These are phyloP conservation scores for Henckelia pumila DNA, from an alignment of 257 asterid species.

Conservation along the genomic window DNA sequence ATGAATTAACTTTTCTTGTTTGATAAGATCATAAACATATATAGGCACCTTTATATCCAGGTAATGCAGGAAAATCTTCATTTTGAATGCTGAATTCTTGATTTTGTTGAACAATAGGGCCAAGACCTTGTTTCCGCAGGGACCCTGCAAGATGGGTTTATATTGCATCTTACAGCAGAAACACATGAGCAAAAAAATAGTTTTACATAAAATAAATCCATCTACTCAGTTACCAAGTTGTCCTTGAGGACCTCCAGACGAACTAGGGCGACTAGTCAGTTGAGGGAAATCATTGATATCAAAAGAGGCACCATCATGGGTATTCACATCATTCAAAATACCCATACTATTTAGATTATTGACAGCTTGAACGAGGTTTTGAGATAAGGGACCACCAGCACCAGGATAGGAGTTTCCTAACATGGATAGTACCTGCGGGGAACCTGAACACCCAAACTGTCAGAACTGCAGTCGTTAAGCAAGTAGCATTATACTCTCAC, in stretches of 20 bases:
- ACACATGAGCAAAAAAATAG: slow-evolving; percentile 15
- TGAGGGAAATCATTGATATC: slow-evolving; percentile 98
- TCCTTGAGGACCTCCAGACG: slow-evolving; percentile 98
- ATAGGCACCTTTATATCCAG: slow-evolving; percentile 83
- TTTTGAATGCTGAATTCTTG: slow-evolving; percentile 99
- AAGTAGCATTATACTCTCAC: slow-evolving; percentile 14
- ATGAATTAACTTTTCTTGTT: not conserved
- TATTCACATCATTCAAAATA: slow-evolving; percentile 76
- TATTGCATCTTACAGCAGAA: slow-evolving; percentile 26
- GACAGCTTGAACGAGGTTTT: slow-evolving; percentile 77
- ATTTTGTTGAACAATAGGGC: slow-evolving; percentile 91
- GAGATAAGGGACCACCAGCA: slow-evolving; percentile 85
- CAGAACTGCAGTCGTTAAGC: slow-evolving; percentile 26
- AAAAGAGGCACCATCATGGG: slow-evolving; percentile 86
- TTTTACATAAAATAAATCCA: slow-evolving; percentile 17
- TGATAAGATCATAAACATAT: not conserved
- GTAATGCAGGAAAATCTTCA: slow-evolving; percentile 98
- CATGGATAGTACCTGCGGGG: slow-evolving; percentile 96
- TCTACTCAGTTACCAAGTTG: slow-evolving; percentile 61
- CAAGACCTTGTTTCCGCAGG: slow-evolving; percentile 83
- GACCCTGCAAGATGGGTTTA: slow-evolving; percentile 59
- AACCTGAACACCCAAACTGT: slow-evolving; percentile 61
- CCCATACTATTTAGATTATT: slow-evolving; percentile 72
- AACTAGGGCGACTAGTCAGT: slow-evolving; percentile 85
- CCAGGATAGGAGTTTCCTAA: slow-evolving; percentile 74